Conservation (phyloP, 2,329 filamentous ascomycete species). For the Sporothrix humicola region DNA sequence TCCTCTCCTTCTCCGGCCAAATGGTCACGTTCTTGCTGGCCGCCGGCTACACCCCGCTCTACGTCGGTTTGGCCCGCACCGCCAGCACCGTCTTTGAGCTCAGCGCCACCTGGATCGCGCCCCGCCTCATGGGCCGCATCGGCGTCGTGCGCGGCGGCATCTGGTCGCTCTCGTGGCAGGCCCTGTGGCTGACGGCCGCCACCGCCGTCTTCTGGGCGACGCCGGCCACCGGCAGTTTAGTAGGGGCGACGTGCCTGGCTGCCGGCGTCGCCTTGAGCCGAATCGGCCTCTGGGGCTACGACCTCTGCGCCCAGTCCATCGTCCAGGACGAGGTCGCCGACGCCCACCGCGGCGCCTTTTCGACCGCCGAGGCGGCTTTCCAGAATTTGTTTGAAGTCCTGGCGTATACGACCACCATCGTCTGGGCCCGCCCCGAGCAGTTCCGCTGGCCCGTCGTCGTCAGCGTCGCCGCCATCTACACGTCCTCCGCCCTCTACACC, state of each 20-base stretch:
- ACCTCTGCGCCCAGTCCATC: conserved; percentile 64
- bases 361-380: conserved; percentile 67
- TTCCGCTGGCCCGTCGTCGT: conserved; percentile 69
- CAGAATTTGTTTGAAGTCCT: conserved; percentile 74
- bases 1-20: conserved; percentile 63
- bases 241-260: conserved; percentile 56
- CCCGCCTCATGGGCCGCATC: conserved; percentile 59
- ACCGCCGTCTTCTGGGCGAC: conserved; percentile 50
- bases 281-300: conserved; percentile 66
- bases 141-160: conserved; percentile 69
- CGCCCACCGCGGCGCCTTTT: conserved; percentile 69
- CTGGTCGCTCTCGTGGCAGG: conserved; percentile 73
- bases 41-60: conserved; percentile 55
- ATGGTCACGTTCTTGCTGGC: conserved; percentile 69
- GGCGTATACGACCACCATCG: conserved; percentile 68
- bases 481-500: conserved; percentile 59
- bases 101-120: conserved; percentile 64
- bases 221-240: conserved; percentile 39
- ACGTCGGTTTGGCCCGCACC: conserved; percentile 60
- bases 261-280: conserved; percentile 61
- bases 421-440: conserved; percentile 66
- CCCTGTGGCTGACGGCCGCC: conserved; percentile 58
- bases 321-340: conserved; percentile 65
- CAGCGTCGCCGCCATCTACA: conserved; percentile 59
- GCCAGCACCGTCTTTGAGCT: conserved; percentile 62